Evolutionary conservation across 352 stramenopile species (phyloP).

Genomic region (Phytopythium montanum): DNA sequence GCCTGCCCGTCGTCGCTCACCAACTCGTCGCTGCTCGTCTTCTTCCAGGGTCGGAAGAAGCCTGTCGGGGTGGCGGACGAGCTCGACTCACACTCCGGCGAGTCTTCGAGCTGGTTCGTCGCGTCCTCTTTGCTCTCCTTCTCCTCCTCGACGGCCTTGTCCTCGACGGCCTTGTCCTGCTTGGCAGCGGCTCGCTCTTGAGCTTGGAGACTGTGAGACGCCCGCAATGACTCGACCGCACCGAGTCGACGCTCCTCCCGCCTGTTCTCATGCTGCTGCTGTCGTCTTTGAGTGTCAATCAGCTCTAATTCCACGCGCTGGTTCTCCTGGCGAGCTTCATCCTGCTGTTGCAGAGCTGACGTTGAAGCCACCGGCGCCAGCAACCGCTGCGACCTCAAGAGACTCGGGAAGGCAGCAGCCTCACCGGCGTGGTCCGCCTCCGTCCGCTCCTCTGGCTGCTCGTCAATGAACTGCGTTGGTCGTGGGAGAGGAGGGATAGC

Average conservation of each 20-base stretch:
- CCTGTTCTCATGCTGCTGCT: background rate
- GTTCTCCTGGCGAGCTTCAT: background rate
- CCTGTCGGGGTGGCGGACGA: constrained; percentile 17
- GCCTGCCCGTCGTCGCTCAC: constrained; percentile 14
- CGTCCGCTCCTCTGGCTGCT: constrained; percentile 10
- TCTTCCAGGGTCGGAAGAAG: constrained; percentile 64
- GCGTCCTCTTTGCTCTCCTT: background rate
- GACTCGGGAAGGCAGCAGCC: background rate
- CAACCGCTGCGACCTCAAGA: background rate
- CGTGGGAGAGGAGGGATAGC: constrained; percentile 9
- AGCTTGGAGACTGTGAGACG: background rate
- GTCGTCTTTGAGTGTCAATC: background rate
- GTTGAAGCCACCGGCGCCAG: background rate
- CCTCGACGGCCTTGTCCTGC: background rate
- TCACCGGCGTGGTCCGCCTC: background rate
- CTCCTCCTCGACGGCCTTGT: no score
- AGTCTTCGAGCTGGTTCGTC: constrained; percentile 24
- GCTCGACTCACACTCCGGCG: constrained; percentile 5
- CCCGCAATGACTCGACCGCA: background rate
- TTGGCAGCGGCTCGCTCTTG: background rate
- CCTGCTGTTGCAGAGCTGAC: background rate
- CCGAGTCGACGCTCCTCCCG: background rate
- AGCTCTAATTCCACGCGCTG: background rate
- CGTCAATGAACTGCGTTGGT: constrained; percentile 8
- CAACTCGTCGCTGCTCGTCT: constrained; percentile 11